These are phyloP conservation scores for Pueraria montana DNA, from an alignment of 306 rosid genomes.

Conservation along the genomic window DNA sequence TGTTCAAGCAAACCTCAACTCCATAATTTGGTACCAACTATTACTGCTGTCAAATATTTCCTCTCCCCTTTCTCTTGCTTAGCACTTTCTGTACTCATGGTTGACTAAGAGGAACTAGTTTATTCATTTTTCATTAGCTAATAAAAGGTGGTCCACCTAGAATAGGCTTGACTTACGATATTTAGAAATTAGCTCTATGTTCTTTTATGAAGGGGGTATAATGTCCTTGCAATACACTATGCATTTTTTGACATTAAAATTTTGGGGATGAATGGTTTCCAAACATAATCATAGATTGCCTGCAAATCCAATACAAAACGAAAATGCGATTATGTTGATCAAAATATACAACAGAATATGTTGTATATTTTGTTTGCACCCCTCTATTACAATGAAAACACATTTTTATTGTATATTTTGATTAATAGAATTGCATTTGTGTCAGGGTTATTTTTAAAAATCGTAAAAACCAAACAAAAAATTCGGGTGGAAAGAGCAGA, in stretches of 20 bases:
- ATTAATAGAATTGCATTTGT: no score
- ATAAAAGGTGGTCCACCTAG: background rate
- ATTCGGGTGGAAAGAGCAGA: no score
- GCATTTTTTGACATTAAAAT: background rate
- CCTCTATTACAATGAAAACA: no score
- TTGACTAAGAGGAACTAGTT: constrained; percentile 2
- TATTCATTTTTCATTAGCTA: background rate
- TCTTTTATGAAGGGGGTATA: background rate
- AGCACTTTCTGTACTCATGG: background rate
- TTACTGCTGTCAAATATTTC: background rate
- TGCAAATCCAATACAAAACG: no score
- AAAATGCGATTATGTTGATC: no score
- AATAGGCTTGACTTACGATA: background rate
- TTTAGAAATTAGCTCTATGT: background rate
- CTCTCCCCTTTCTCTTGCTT: background rate
- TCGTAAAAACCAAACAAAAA: no score
- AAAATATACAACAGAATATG: no score
- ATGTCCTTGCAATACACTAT: background rate
- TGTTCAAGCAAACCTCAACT: constrained; percentile 10
- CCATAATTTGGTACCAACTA: background rate
- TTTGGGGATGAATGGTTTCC: background rate
- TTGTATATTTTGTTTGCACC: no score
- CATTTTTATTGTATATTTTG: no score
- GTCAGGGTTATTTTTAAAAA: no score
- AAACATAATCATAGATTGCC: no score